Evolutionary conservation across 1,139 yeast species (phyloP).

Genomic region (Keqinozyma sinolaborantium): DNA sequence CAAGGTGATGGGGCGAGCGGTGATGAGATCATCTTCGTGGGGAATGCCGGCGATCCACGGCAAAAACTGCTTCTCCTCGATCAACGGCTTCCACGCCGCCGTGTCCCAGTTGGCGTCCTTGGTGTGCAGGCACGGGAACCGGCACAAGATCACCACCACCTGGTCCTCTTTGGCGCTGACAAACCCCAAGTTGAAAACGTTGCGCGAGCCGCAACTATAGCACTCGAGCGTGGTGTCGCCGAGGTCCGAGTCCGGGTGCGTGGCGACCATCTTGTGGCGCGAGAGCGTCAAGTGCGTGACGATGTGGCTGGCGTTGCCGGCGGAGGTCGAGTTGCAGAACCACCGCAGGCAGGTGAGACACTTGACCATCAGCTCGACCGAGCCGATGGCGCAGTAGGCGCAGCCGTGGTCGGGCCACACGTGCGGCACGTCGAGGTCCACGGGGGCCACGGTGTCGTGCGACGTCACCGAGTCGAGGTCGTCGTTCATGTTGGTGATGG

Average conservation of each 20-base stretch:
- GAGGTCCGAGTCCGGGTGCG: slow-evolving; percentile 77
- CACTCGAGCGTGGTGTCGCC: slow-evolving; percentile 88
- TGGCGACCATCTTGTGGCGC: slow-evolving; percentile 68
- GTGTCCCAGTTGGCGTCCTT: slow-evolving; percentile 84
- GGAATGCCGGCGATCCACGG: slow-evolving; percentile 80
- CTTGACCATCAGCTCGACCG: slow-evolving; percentile 64
- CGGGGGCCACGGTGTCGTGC: too few species aligned
- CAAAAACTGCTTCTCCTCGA: slow-evolving; percentile 73
- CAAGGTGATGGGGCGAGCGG: slow-evolving; percentile 53
- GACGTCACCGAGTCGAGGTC: too few species aligned
- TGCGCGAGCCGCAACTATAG: slow-evolving; percentile 83
- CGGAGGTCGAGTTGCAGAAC: slow-evolving; percentile 83
- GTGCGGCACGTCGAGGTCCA: too few species aligned
- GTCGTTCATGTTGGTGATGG: slow-evolving; percentile 3
- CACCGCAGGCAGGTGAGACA: slow-evolving; percentile 80
- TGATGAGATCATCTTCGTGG: slow-evolving; percentile 56
- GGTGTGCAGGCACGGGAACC: slow-evolving; percentile 84
- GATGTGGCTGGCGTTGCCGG: slow-evolving; percentile 71
- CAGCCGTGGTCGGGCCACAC: slow-evolving; percentile 50
- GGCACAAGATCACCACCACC: slow-evolving; percentile 81
- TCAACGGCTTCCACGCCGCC: slow-evolving; percentile 81
- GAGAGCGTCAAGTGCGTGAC: slow-evolving; percentile 83
- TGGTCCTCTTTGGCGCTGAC: slow-evolving; percentile 86
- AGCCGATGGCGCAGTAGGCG: slow-evolving; percentile 75
- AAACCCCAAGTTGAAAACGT: slow-evolving; percentile 80